Evolutionary conservation across 768 basidiomycete species (phyloP).

Genomic region (Russula earlei): DNA sequence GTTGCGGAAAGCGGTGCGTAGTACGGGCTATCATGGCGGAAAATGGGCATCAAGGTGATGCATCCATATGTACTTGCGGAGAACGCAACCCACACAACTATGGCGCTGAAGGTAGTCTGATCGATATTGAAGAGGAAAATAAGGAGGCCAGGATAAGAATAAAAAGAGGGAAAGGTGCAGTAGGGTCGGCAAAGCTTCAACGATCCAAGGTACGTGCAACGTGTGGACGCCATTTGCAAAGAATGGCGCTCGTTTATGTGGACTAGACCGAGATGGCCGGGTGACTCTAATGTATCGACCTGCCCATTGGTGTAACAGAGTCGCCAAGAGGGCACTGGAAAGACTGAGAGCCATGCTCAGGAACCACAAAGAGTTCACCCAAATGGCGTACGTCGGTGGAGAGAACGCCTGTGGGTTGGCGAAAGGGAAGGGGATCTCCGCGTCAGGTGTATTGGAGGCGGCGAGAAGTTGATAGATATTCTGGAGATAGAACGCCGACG

Average conservation of each 20-base stretch:
- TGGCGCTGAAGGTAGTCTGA: neutral
- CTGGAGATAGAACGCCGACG: neutral
- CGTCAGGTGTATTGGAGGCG: neutral
- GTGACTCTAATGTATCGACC: neutral
- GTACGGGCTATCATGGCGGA: neutral
- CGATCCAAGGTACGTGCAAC: neutral
- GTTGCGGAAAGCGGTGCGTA: neutral
- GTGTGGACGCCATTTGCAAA: neutral
- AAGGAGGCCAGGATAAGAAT: neutral
- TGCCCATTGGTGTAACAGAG: neutral
- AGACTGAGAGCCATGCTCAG: neutral
- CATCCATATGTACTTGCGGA: neutral
- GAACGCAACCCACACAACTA: neutral
- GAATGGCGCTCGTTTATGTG: neutral
- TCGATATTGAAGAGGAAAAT: neutral
- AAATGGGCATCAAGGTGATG: conserved; percentile 1
- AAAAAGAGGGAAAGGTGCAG: neutral
- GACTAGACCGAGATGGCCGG: neutral
- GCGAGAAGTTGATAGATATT: neutral
- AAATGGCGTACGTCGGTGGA: neutral
- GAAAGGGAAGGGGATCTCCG: neutral
- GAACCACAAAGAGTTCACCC: neutral
- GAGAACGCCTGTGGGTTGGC: neutral
- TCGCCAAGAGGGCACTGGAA: neutral
- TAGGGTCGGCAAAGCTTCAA: neutral